Base-by-base conservation (phyloP, 257 asterid species). In the Petrea volubilis region DNA sequence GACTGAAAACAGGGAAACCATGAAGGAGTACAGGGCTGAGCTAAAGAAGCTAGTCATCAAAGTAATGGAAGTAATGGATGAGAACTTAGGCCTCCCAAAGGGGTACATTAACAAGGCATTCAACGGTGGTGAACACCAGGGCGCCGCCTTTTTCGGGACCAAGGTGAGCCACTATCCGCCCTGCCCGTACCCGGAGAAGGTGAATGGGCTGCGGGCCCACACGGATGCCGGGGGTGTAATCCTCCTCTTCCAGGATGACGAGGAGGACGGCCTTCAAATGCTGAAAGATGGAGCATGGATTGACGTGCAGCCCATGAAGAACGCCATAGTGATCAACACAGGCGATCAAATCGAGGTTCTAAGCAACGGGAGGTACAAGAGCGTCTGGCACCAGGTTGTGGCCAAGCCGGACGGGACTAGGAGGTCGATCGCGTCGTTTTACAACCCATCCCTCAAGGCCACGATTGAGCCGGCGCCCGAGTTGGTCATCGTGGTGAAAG, bases 381-480 rank as follows among this genome's bases (percentile, higher is more conserved):
- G 97, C 15, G 94, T 77, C 6, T 92, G 96, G 97, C 97, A 90
- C 71, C 71, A 89, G 1, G 87, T 92, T 56, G 36, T 84, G 77
- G 92, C 96, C 6, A 68, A 67, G n/a, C 78, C 69, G 15, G 81
- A 85, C 5, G 96, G 92, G 27, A 92, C 81, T 49, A 71, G 97
- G 41, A 89, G 96, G 69, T 90, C 98, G 5, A 83, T 92, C n/a
- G 98, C 98, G 0, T 92, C 98, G 0, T 92, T 92, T 44, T 92
- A 92, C 15, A 92, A 92, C 10, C 98, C 98, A 0, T 92, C 96
- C 0, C 23, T 64, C 6, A 73, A 80, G 67, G 98, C 96, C 20
- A 84, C 85, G 4, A 92, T 90, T 6, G 87, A 84, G 61, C 98
- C 98, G 0, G 96, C 97, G 0, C 24, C 75, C 2, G 64, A 71